Percentiles rank a stretch among this genome's conserved stretches.
These are phyloP conservation scores for Fusarium tanahbumbuense DNA, from an alignment of 2,329 filamentous ascomycete genomes.

Conservation along the genomic window DNA sequence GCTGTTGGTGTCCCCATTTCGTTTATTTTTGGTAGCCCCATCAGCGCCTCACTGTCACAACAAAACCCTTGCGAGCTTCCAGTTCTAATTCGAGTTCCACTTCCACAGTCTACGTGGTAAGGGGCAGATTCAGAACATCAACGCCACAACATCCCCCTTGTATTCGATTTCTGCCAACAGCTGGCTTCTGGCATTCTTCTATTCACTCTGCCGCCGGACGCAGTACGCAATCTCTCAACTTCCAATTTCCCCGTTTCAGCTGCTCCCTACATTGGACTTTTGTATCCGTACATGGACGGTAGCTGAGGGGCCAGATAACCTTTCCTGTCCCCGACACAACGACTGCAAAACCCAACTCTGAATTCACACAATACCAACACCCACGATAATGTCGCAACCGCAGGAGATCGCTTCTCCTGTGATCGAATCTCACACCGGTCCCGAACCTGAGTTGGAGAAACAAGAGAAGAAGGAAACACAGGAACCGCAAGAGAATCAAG, in stretches of 20 bases:
- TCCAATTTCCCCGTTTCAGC: conserved; percentile 24
- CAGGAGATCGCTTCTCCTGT: conserved; percentile 47
- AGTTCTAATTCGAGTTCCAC: conserved; percentile 29
- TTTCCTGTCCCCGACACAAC: conserved; percentile 24
- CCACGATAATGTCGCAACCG: conserved; percentile 50
- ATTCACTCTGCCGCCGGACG: conserved; percentile 40
- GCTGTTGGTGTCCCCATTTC: conserved; percentile 29
- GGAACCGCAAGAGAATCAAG: conserved; percentile 10
- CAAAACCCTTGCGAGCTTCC: conserved; percentile 37
- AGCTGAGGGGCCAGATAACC: conserved; percentile 43
- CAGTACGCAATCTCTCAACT: conserved; percentile 31
- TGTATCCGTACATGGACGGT: conserved; percentile 29
- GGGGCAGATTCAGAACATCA: conserved; percentile 41
- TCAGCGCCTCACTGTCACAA: conserved; percentile 35
- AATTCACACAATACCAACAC: conserved; percentile 11
- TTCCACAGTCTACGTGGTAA: conserved; percentile 35
- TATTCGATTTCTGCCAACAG: conserved; percentile 39
- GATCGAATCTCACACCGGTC: conserved; percentile 22
- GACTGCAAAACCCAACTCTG: conserved; percentile 9
- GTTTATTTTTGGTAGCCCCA: conserved; percentile 37
- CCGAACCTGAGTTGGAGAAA: conserved; percentile 24
- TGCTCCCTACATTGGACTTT: conserved; percentile 25
- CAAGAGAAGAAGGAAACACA: conserved; percentile 12
- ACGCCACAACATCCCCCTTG: conserved; percentile 43
- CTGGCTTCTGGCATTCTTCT: conserved; percentile 44